These are phyloP conservation scores for Candida xiaguanensis DNA, from an alignment of 805 yeast genomes.

Conservation along the genomic window DNA sequence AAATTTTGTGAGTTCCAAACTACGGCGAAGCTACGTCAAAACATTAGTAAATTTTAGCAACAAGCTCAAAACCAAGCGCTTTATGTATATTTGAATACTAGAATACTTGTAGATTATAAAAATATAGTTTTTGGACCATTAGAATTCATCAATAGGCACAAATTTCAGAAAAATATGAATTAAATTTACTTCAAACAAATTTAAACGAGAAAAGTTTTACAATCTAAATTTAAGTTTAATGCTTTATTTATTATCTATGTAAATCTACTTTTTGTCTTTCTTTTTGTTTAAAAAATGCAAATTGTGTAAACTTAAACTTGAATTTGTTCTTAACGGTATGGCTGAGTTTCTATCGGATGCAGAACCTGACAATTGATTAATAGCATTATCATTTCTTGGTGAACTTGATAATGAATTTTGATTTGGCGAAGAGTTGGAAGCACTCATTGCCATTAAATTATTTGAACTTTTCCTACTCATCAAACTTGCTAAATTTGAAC, in stretches of 20 bases:
- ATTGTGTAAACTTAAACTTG: conserved; percentile 25
- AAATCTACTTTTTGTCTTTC: conserved; percentile 24
- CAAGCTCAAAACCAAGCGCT: too few species aligned
- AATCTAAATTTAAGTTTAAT: too few species aligned
- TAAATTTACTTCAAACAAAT: too few species aligned
- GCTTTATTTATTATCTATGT: background rate
- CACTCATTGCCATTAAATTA: background rate
- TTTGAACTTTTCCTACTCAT: conserved; percentile 3
- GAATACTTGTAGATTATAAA: too few species aligned
- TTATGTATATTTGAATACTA: too few species aligned
- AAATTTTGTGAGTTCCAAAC: too few species aligned
- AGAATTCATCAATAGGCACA: too few species aligned
- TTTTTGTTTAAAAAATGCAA: conserved; percentile 31
- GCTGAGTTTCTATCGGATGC: conserved; percentile 30
- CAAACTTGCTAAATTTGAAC: conserved; percentile 7
- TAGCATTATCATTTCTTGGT: conserved; percentile 9
- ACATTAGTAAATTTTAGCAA: too few species aligned
- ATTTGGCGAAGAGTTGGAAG: conserved; percentile 8
- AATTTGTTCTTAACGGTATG: conserved; percentile 15
- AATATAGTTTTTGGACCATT: too few species aligned
- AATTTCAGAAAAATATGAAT: too few species aligned
- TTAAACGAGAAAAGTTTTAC: too few species aligned
- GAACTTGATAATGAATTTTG: conserved; percentile 6
- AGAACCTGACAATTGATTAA: conserved; percentile 24
- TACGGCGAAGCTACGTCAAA: too few species aligned